These are phyloP conservation scores for Platismatia glauca DNA, from an alignment of 495 filamentous ascomycete genomes.

Conservation along the genomic window DNA sequence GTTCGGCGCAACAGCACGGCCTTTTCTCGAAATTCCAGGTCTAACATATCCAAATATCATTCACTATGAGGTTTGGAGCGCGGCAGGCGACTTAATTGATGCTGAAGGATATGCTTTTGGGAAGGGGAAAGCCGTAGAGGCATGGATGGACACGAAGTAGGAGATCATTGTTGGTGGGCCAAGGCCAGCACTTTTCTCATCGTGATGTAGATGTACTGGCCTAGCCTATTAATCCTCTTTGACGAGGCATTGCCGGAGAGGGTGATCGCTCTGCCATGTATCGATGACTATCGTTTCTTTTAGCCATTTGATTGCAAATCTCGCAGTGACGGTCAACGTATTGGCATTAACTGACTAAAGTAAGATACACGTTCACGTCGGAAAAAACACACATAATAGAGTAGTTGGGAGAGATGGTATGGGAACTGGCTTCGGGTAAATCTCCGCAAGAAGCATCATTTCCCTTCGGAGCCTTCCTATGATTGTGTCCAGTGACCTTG, in stretches of 20 bases:
- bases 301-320: background rate
- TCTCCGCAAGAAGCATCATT: background rate
- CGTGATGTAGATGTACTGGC: constrained; percentile 49
- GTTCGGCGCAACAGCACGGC: background rate
- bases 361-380: background rate
- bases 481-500: too few species aligned
- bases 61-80: constrained; percentile 76
- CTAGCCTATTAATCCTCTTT: constrained; percentile 37
- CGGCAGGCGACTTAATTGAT: constrained; percentile 81
- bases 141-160: constrained; percentile 46
- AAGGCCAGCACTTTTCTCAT: constrained; percentile 67
- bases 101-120: constrained; percentile 54
- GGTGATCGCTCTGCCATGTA: background rate
- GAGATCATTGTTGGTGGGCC: too few species aligned
- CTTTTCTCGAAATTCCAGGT: background rate
- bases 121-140: constrained; percentile 36
- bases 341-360: background rate
- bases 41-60: constrained; percentile 41
- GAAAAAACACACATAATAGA: background rate
- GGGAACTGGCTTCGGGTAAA: background rate
- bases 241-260: background rate
- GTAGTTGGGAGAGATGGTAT: background rate
- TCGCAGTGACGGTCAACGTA: background rate
- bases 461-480: background rate
- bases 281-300: background rate